Base-by-base conservation (phyloP, 2,329 filamentous ascomycete species). In the Elsinoe fawcettii region DNA sequence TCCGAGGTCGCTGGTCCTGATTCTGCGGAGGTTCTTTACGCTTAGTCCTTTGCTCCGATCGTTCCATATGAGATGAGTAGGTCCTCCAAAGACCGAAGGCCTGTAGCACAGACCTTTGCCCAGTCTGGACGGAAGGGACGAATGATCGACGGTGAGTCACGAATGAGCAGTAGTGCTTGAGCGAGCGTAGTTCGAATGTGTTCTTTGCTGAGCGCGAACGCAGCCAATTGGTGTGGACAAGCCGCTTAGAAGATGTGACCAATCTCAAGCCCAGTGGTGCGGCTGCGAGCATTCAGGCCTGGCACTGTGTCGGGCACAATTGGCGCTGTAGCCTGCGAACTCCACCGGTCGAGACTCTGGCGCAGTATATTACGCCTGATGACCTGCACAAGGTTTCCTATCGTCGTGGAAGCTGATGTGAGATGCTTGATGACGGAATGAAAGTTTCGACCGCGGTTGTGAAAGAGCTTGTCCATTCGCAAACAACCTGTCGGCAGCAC, bases 11-110 rank as follows among this genome's bases (percentile, higher is more conserved):
- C 39, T 67, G 66, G 32, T 64, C 57, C 51, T 62, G 60, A 51
- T 63, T 61, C 25, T 66, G 63, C 8, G 68, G 67, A 46, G 69
- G 67, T 59, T 68, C 65, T 62, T 71, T 71, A 62, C 69, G 68
- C 63, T 71, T 70, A n/a, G 63, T 20, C 30, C 54, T 27, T 12
- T 16, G 41, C 39, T 56, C 41, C 11, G 54, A 32, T 11, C 54
- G 54, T 47, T 56, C 54, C 54, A 56, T 56, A 32, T 56, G 54
- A 56, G 41, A 23, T 27, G 54, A 11, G 41, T 54, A 53, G 49
- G 11, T 37, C 20, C 32, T 22, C 32, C 49, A 16, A 25, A 37
- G 49, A 39, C 30, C 32, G 12, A 36, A 53, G 20, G 34, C 25
- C 49, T 25, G 30, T 53, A 39, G 18, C 4, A 39, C 49, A 39